Percentiles rank a stretch among this genome's conserved stretches.
Evolutionary conservation across 352 stramenopile genomes (phyloP).

Genomic region (Pythium diclinum): DNA sequence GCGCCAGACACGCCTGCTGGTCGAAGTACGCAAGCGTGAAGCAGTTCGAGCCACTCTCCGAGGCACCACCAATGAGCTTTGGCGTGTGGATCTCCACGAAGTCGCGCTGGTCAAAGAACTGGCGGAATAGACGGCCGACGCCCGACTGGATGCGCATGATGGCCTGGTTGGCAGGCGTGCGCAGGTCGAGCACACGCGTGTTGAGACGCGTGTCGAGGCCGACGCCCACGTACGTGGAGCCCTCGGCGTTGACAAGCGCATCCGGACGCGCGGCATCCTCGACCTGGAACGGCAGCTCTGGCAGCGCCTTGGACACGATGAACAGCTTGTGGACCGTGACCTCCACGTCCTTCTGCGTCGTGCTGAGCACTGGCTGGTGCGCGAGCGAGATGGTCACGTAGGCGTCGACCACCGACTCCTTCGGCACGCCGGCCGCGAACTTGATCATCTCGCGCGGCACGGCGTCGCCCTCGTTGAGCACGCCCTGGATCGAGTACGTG

Average conservation of each 20-base stretch:
- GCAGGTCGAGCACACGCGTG: constrained; percentile 95
- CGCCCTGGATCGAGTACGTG: constrained; percentile 95
- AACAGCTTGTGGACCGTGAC: constrained; percentile 94
- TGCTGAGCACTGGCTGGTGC: constrained; percentile 90
- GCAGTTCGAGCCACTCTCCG: constrained; percentile 96
- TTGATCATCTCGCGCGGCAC: constrained; percentile 96
- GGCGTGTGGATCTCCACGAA: constrained; percentile 99
- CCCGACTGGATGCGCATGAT: constrained; percentile 98
- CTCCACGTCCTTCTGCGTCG: constrained; percentile 95
- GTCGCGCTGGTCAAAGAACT: constrained; percentile 93
- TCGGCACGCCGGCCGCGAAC: constrained; percentile 92
- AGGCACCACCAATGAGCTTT: constrained; percentile 97
- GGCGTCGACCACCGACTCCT: constrained; percentile 97
- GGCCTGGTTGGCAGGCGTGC: constrained; percentile 97
- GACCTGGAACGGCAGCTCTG: constrained; percentile 92
- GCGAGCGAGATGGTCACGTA: constrained; percentile 89
- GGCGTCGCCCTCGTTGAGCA: constrained; percentile 84
- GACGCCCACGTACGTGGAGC: constrained; percentile 84
- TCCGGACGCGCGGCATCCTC: constrained; percentile 94
- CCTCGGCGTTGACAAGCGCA: constrained; percentile 72
- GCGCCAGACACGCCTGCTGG: constrained; percentile 94
- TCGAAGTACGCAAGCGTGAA: constrained; percentile 99
- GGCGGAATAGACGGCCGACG: constrained; percentile 96
- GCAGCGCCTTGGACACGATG: constrained; percentile 92
- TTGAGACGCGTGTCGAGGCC: constrained; percentile 94